Percentiles rank a stretch among this genome's conserved stretches.
Evolutionary conservation across 805 yeast genomes (phyloP).

Genomic region (Kuraishia borneana): DNA sequence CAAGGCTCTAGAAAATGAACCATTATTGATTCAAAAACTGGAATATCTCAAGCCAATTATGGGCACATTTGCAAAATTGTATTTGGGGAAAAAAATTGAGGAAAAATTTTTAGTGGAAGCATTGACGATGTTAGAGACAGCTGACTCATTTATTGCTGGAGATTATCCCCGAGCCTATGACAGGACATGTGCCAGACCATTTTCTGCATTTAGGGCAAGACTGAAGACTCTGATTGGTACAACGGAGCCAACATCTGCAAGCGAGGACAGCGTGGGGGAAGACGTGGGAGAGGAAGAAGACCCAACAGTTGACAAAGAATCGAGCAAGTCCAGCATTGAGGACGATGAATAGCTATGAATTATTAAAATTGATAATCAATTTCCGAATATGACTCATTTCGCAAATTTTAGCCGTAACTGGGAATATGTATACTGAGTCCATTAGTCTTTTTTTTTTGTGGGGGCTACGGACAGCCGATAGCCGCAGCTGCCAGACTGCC

Average conservation of each 20-base stretch:
- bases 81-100: background rate
- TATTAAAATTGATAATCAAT: too few relatives aligned
- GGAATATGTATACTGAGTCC: too few relatives aligned
- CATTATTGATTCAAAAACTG: background rate
- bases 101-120: background rate
- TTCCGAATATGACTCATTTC: too few relatives aligned
- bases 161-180: background rate
- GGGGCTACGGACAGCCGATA: too few relatives aligned
- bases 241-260: background rate
- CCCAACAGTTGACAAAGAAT: background rate
- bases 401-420: too few relatives aligned
- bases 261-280: background rate
- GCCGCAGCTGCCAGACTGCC: too few relatives aligned
- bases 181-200: background rate
- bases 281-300: background rate
- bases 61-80: background rate
- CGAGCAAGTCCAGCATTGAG: background rate
- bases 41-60: background rate
- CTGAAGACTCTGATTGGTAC: background rate
- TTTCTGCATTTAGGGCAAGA: background rate
- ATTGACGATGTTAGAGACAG: background rate
- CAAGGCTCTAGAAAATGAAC: conserved; percentile 33
- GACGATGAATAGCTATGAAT: too few relatives aligned
- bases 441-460: too few relatives aligned
- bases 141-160: background rate